Percentiles rank a stretch among this genome's conserved stretches.
phyloP scores from a whole-genome alignment of 148 eudicot genomes.

The Polygonum maritimum region DNA sequence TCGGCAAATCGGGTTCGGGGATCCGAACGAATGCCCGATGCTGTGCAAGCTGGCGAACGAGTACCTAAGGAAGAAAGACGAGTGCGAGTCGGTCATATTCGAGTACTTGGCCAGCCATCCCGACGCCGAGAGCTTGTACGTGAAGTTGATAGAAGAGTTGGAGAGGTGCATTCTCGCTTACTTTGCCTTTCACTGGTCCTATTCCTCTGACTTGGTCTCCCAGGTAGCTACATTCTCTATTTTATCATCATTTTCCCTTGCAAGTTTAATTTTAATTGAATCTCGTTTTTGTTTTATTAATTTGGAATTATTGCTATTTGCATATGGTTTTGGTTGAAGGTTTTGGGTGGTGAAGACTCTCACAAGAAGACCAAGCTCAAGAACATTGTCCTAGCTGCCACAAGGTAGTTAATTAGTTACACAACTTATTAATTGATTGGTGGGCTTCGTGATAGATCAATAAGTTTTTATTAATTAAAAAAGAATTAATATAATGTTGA shows the following conservation, averaged over 20 bases:
- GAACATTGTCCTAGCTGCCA: constrained; percentile 64
- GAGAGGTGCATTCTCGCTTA: constrained; percentile 74
- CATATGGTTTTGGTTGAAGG: constrained; percentile 23
- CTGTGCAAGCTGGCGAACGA: constrained; percentile 54
- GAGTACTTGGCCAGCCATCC: constrained; percentile 44
- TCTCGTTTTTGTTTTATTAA: background rate
- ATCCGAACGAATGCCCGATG: constrained; percentile 56
- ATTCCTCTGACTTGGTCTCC: constrained; percentile 43
- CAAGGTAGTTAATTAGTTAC: constrained; percentile 36
- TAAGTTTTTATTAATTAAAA: too few relatives aligned
- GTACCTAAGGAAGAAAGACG: constrained; percentile 50
- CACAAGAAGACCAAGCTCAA: constrained; percentile 55
- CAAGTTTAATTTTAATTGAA: too few relatives aligned
- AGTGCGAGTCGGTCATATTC: constrained; percentile 41
- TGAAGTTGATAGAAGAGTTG: constrained; percentile 69
- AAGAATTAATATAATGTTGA: background rate
- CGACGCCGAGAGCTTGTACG: constrained; percentile 42
- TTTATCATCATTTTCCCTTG: background rate
- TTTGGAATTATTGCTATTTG: background rate
- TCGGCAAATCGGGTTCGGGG: constrained; percentile 78
- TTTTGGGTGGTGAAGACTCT: constrained; percentile 45
- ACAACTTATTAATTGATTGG: background rate
- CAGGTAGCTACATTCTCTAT: constrained; percentile 32
- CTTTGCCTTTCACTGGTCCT: constrained; percentile 76
- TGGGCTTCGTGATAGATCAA: too few relatives aligned